These are phyloP conservation scores for Plasmodium vivax DNA, from an alignment of 169 alveolate species.

Conservation along the genomic window DNA sequence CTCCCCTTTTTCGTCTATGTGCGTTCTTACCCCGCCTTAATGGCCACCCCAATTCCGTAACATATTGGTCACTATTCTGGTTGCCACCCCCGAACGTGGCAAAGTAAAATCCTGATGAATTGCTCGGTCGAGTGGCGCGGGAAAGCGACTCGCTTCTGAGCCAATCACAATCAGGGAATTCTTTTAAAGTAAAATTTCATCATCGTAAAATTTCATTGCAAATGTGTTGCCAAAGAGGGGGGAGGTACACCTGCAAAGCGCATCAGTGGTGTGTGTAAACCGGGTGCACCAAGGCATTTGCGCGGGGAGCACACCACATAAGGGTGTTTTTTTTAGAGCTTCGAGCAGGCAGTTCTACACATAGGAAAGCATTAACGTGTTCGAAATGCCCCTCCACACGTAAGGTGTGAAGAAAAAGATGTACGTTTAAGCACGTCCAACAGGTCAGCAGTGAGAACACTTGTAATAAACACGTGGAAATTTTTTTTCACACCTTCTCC, in stretches of 20 bases:
- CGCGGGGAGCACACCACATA: not conserved
- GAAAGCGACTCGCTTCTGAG: not conserved
- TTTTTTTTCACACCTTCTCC: not conserved
- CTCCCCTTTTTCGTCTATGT: not conserved
- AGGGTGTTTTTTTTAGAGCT: not conserved
- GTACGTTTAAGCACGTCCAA: not conserved
- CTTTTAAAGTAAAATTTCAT: not conserved
- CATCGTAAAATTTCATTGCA: not conserved
- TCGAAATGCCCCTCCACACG: not conserved
- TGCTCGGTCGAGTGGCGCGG: not conserved
- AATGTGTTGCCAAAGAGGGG: not conserved
- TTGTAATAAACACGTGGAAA: not conserved
- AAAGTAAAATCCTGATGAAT: not conserved
- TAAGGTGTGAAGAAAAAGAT: not conserved
- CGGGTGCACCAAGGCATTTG: not conserved
- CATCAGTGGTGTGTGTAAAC: not conserved
- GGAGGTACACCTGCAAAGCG: not conserved
- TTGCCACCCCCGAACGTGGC: not conserved
- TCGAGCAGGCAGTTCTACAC: not conserved
- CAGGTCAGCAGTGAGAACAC: not conserved
- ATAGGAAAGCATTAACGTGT: not conserved
- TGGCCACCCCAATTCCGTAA: not conserved
- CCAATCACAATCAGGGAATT: not conserved
- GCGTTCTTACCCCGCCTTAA: not conserved
- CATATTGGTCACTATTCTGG: not conserved